Percentiles rank a stretch among this genome's conserved stretches.
Evolutionary conservation across 305 asterid species (phyloP).

Genomic region (Fraxinus latifolia): DNA sequence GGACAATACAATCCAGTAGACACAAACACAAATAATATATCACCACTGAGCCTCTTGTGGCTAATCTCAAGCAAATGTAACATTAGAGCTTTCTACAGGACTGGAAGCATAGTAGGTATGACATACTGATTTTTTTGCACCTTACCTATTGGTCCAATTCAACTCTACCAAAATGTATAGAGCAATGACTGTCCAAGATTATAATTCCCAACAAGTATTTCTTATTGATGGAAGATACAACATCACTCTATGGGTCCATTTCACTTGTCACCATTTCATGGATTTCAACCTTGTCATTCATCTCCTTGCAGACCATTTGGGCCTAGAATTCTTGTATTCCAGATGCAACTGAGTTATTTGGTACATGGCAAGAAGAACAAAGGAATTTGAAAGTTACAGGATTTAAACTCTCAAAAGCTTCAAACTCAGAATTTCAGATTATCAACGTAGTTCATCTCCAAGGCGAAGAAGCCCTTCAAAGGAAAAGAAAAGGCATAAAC

Average conservation of each 20-base stretch:
- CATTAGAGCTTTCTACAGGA: background rate
- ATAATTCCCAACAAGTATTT: background rate
- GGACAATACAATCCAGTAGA: background rate
- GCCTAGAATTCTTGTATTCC: background rate
- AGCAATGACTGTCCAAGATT: background rate
- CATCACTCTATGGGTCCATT: background rate
- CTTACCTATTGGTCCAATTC: background rate
- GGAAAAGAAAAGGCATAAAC: background rate
- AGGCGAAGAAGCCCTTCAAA: background rate
- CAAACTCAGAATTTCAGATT: background rate
- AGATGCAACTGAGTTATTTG: background rate
- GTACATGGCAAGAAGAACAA: background rate
- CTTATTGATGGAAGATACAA: background rate
- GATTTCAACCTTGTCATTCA: background rate
- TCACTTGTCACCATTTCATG: background rate
- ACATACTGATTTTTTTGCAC: background rate
- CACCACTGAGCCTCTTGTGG: background rate
- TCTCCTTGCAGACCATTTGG: background rate
- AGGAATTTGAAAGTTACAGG: background rate
- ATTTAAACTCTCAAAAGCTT: background rate
- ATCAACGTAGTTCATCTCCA: background rate
- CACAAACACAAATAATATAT: background rate
- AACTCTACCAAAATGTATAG: background rate
- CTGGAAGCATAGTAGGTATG: background rate
- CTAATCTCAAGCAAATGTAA: background rate